These are phyloP conservation scores for Gaillardinia entomophila DNA, from an alignment of 805 yeast species.

Conservation along the genomic window DNA sequence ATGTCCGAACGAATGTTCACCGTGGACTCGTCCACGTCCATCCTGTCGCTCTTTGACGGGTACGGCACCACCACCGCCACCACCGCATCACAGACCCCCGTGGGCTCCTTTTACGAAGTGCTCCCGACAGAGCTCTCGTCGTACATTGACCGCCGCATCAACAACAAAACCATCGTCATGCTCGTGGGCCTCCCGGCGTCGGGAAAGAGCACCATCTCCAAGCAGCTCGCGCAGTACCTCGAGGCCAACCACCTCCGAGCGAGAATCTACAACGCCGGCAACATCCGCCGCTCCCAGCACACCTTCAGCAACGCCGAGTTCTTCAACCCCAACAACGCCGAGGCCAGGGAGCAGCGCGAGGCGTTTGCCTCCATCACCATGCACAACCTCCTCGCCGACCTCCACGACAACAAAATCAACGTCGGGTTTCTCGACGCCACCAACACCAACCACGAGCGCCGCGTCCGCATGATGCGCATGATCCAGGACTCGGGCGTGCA, in stretches of 20 bases:
- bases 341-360: constrained; percentile 28
- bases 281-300: constrained; percentile 36
- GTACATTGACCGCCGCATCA: constrained; percentile 7
- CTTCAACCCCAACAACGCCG: constrained; percentile 30
- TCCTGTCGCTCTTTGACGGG: constrained; percentile 24
- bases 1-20: too few relatives aligned
- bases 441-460: constrained; percentile 31
- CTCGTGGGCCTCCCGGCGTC: constrained; percentile 39
- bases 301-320: constrained; percentile 27
- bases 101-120: constrained; percentile 5
- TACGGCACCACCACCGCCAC: constrained; percentile 6
- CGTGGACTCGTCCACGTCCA: constrained; percentile 17
- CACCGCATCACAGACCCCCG: constrained; percentile 13
- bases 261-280: constrained; percentile 46
- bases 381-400: constrained; percentile 24
- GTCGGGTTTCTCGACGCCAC: constrained; percentile 41
- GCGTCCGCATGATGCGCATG: constrained; percentile 23
- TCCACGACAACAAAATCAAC: constrained; percentile 17
- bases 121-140: constrained; percentile 5
- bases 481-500: constrained; percentile 15
- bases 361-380: constrained; percentile 29
- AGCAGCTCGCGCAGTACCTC: constrained; percentile 20
- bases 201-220: constrained; percentile 35
- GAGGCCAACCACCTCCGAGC: constrained; percentile 4
- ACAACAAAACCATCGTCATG: constrained; percentile 19